phyloP scores from a whole-genome alignment of 2,329 filamentous ascomycete species.

The Clonostachys solani region DNA sequence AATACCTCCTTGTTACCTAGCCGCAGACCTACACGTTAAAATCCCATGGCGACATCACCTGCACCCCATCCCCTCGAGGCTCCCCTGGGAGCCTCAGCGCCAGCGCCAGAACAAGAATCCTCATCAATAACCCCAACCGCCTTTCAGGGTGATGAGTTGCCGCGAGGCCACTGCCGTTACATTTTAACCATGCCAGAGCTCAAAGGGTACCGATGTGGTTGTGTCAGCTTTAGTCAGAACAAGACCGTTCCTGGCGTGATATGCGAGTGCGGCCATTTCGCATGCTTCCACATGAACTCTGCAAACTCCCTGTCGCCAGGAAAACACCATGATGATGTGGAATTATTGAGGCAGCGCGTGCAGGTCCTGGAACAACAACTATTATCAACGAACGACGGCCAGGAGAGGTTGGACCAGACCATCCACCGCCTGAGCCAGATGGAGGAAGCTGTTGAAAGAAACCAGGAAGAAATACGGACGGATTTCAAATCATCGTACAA shows the following conservation, averaged over 20 bases:
- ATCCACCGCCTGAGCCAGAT: conserved; percentile 41
- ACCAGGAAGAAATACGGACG: conserved; percentile 42
- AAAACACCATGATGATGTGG: conserved; percentile 32
- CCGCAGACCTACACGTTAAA: too few species aligned
- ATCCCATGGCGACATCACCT: conserved; percentile 16
- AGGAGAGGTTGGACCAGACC: conserved; percentile 27
- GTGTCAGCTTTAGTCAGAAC: conserved; percentile 52
- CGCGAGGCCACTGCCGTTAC: conserved; percentile 55
- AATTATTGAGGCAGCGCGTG: conserved; percentile 1
- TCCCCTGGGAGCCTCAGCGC: background rate
- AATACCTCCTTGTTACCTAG: too few species aligned
- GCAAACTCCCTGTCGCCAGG: conserved; percentile 43
- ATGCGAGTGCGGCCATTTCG: conserved; percentile 56
- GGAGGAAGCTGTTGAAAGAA: conserved; percentile 51
- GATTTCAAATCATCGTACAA: conserved; percentile 52
- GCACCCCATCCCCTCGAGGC: conserved; percentile 9
- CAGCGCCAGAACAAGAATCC: background rate
- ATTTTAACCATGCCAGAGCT: conserved; percentile 53
- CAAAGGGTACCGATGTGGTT: conserved; percentile 54
- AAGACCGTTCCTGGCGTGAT: conserved; percentile 45
- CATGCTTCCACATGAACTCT: conserved; percentile 52
- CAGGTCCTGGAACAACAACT: conserved; percentile 4
- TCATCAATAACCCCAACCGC: conserved; percentile 11
- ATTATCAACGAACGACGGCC: conserved; percentile 20
- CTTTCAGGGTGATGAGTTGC: conserved; percentile 37